Conservation (phyloP, 495 filamentous ascomycete species). For the Penicillium parvum region DNA sequence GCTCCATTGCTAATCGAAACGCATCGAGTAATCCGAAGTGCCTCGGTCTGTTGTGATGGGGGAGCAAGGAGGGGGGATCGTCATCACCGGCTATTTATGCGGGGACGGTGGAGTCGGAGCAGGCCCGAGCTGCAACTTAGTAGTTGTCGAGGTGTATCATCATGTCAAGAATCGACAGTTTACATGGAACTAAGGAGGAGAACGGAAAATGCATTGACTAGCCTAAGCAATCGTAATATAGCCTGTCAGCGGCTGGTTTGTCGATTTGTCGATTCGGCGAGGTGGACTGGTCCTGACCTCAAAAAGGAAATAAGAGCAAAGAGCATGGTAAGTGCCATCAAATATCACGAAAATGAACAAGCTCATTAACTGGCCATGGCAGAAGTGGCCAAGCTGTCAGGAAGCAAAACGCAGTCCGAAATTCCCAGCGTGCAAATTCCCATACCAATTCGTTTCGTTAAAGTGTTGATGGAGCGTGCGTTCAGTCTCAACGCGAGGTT, state of each 20-base stretch:
- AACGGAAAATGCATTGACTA: constrained; percentile 10
- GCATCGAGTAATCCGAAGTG: too few relatives aligned
- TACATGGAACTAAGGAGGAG: too few relatives aligned
- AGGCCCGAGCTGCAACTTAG: too few relatives aligned
- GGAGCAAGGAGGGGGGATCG: too few relatives aligned
- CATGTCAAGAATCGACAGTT: too few relatives aligned
- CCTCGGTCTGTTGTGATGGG: too few relatives aligned
- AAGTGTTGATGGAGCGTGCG: not conserved
- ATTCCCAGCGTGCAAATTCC: constrained; percentile 20
- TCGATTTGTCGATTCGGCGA: not conserved
- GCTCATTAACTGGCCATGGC: constrained; percentile 15
- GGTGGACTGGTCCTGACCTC: not conserved
- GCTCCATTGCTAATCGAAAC: too few relatives aligned
- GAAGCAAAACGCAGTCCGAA: constrained; percentile 10
- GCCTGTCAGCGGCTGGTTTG: too few relatives aligned
- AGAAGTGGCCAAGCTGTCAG: constrained; percentile 14
- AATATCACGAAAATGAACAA: constrained; percentile 1
- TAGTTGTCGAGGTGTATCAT: too few relatives aligned
- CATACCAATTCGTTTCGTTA: constrained; percentile 17
- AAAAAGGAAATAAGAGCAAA: constrained; percentile 1
- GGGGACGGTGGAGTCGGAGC: too few relatives aligned
- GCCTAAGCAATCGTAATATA: constrained; percentile 2
- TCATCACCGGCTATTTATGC: too few relatives aligned
- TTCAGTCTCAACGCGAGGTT: constrained; percentile 24
- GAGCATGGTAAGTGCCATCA: not conserved